Conservation (phyloP, 768 basidiomycete genomes). For the Imleria badia region DNA sequence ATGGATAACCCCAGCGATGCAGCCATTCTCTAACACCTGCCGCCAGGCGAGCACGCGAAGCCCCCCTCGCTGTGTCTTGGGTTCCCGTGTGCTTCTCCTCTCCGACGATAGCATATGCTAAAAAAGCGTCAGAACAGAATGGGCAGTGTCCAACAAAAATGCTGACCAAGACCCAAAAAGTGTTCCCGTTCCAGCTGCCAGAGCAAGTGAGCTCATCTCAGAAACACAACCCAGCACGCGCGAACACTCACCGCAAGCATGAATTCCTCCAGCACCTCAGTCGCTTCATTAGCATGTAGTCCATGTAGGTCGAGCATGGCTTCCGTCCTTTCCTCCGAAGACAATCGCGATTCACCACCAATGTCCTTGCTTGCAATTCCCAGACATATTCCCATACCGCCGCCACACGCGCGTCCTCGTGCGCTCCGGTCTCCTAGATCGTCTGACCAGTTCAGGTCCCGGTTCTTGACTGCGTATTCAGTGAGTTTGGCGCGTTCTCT, state of each 20-base stretch:
- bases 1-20: slow-evolving; percentile 93
- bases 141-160: slow-evolving; percentile 21
- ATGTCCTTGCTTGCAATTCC: slow-evolving; percentile 71
- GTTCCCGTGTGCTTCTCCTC: slow-evolving; percentile 95
- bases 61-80: slow-evolving; percentile 80
- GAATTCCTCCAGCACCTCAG: slow-evolving; percentile 88
- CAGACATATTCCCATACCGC: slow-evolving; percentile 80
- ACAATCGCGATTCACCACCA: slow-evolving; percentile 56
- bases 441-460: slow-evolving; percentile 78
- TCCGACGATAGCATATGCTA: slow-evolving; percentile 88
- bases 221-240: not conserved
- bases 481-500: slow-evolving; percentile 74
- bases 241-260: slow-evolving; percentile 69
- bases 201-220: slow-evolving; percentile 13
- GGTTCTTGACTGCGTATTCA: slow-evolving; percentile 69
- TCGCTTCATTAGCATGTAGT: slow-evolving; percentile 89
- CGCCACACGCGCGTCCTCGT: slow-evolving; percentile 75
- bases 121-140: slow-evolving; percentile 9
- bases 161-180: slow-evolving; percentile 77
- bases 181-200: slow-evolving; percentile 80
- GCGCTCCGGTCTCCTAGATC: slow-evolving; percentile 76
- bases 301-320: slow-evolving; percentile 88
- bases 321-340: slow-evolving; percentile 89
- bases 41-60: slow-evolving; percentile 80
- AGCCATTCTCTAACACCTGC: slow-evolving; percentile 89